Base-by-base conservation (phyloP, 2,329 filamentous ascomycete species). In the Plectosphaerella cucumerina region DNA sequence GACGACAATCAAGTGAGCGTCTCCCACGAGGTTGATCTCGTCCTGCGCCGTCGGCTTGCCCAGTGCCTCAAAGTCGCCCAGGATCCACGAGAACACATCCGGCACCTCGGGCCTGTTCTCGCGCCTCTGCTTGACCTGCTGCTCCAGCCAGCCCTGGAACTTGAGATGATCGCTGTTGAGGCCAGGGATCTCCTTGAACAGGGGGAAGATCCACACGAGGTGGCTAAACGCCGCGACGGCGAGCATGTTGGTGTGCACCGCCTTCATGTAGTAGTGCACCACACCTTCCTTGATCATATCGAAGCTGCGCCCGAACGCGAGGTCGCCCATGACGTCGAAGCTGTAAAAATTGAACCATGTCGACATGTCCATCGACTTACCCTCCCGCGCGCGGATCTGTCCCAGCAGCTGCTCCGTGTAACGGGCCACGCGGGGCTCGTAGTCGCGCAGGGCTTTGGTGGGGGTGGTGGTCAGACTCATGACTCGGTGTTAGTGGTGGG, bases 321-420 rank as follows among this genome's bases (percentile, higher is more conserved):
- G 57, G 45, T 73, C 67, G 2, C 68, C 70, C 70, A 73, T 71
- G 5, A 72, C 61, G 18, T 72, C 70, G 37, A 70, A 71, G 54
- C 62, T 62, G 47, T 65, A 68, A 43, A 67, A 68, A 49, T 63
- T 65, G 51, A 67, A 65, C 62, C 64, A 67, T 4, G 59, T 53
- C 1, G 65, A 58, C 4, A 61, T 59, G 37, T 72, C 57, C 5
- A 70, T 49, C 0, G 59, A 50, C 6, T 49, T 47, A 1, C 61
- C 60, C 10, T 58, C 47, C 4, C 59, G 34, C 8, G 52, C 47
- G 11, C 60, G 47, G 14, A 68, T 57, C 17, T 60, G 52, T 6
- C 53, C 47, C 1, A 63, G 41, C 20, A 66, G 53, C 47, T 61
- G 53, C 20, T 54, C 47, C 2, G 59, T 58, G 50, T 65, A 62